Conservation (phyloP, 208 protist genomes). For the Trypanosoma cruzi region DNA sequence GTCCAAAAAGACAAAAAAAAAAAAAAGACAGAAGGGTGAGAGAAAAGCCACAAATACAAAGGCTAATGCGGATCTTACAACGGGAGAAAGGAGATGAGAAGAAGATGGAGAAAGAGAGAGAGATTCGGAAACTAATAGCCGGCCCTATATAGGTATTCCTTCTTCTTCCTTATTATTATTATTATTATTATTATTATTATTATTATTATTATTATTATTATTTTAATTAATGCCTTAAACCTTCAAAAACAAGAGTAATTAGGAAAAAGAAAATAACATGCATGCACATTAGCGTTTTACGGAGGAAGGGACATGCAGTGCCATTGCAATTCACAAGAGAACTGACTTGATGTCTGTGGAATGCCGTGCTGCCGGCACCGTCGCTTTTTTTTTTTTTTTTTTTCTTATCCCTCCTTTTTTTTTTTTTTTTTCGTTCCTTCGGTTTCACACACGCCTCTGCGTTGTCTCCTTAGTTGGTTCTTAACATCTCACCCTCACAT, state of each 20-base stretch:
- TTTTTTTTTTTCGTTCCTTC: constrained; percentile 25
- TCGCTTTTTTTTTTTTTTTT: constrained; percentile 24
- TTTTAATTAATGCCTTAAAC: not conserved
- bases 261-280: not conserved
- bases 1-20: not conserved
- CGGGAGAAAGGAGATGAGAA: no score
- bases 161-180: no score
- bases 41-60: no score
- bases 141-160: no score
- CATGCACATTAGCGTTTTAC: no score
- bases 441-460: not conserved
- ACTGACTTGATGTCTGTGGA: no score
- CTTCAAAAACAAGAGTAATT: not conserved
- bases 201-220: no score
- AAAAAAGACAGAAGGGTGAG: not conserved
- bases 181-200: no score
- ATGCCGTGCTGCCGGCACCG: not conserved
- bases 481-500: constrained; percentile 2
- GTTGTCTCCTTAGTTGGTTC: constrained; percentile 17
- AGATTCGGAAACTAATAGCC: not conserved
- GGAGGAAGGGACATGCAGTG: not conserved
- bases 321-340: no score
- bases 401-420: not conserved
- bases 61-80: no score
- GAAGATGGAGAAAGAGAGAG: not conserved